phyloP scores from a whole-genome alignment of 2,329 filamentous ascomycete genomes.

The Colletotrichum zoysiae region DNA sequence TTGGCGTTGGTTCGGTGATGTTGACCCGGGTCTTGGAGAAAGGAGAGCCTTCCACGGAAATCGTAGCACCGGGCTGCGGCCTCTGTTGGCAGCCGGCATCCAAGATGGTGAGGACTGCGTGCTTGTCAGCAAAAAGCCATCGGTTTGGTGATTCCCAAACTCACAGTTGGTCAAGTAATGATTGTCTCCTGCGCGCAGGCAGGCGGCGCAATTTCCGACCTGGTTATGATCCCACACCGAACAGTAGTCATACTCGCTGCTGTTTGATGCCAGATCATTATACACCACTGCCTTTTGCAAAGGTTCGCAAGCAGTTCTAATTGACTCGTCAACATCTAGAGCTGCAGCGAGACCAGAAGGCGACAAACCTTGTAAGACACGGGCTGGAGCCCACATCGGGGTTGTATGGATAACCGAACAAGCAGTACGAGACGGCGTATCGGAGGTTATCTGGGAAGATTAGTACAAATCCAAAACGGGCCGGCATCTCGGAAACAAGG shows the following conservation, averaged over 20 bases:
- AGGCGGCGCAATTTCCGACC: slow-evolving; percentile 60
- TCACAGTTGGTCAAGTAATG: slow-evolving; percentile 67
- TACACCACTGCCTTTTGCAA: slow-evolving; percentile 62
- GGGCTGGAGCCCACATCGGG: slow-evolving; percentile 56
- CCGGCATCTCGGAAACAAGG: slow-evolving; percentile 26
- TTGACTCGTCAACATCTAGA: not conserved
- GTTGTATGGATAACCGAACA: slow-evolving; percentile 64
- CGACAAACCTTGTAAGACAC: slow-evolving; percentile 65
- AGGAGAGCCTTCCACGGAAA: slow-evolving; percentile 65
- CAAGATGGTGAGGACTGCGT: slow-evolving; percentile 62
- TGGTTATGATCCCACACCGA: slow-evolving; percentile 58
- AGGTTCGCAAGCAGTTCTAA: slow-evolving; percentile 65
- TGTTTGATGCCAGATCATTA: slow-evolving; percentile 61
- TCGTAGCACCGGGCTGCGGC: slow-evolving; percentile 58
- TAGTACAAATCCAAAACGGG: not conserved
- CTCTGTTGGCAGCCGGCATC: slow-evolving; percentile 68
- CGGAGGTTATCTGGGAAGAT: slow-evolving; percentile 66
- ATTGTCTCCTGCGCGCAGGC: slow-evolving; percentile 55
- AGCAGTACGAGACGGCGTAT: slow-evolving; percentile 66
- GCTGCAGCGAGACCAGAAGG: not conserved
- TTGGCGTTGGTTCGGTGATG: slow-evolving; percentile 62
- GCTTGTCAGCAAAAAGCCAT: slow-evolving; percentile 30
- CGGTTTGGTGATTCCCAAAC: slow-evolving; percentile 41
- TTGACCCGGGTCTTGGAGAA: slow-evolving; percentile 64
- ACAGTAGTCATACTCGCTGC: slow-evolving; percentile 67